These are phyloP conservation scores for Serendipita sp. DNA, from an alignment of 768 basidiomycete genomes.

Conservation along the genomic window DNA sequence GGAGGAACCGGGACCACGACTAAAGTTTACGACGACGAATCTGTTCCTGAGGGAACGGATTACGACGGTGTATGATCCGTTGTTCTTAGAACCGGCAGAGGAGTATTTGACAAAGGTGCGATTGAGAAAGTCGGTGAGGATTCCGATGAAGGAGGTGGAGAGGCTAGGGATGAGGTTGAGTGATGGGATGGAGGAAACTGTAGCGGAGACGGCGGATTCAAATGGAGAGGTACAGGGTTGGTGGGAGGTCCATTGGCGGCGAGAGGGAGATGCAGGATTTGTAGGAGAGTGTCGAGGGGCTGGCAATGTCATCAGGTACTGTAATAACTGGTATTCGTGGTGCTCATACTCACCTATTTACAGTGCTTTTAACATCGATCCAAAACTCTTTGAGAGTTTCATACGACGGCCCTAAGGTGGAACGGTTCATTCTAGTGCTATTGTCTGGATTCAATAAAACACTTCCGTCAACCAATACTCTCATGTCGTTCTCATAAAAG, in stretches of 20 bases:
- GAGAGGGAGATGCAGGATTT: slow-evolving; percentile 29
- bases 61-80: slow-evolving; percentile 62
- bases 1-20: slow-evolving; percentile 26
- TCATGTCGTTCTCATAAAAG: no score
- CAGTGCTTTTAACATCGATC: neutral
- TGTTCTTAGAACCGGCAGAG: slow-evolving; percentile 39
- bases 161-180: neutral
- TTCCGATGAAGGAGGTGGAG: slow-evolving; percentile 7
- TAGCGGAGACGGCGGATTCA: slow-evolving; percentile 56
- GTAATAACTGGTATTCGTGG: neutral
- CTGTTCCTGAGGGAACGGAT: slow-evolving; percentile 41
- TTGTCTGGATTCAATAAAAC: no score
- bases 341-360: neutral
- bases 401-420: no score
- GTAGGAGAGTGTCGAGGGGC: slow-evolving; percentile 41
- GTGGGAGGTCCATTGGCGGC: slow-evolving; percentile 67
- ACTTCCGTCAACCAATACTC: no score
- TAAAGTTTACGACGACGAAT: slow-evolving; percentile 58
- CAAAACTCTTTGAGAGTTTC: neutral
- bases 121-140: slow-evolving; percentile 4
- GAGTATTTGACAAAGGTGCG: slow-evolving; percentile 7
- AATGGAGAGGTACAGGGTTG: slow-evolving; percentile 48
- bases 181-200: slow-evolving; percentile 49
- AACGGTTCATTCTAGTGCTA: no score
- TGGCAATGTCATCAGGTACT: slow-evolving; percentile 56